phyloP scores from a whole-genome alignment of 1,284 basidiomycete species.

The Puccinia sorghi region DNA sequence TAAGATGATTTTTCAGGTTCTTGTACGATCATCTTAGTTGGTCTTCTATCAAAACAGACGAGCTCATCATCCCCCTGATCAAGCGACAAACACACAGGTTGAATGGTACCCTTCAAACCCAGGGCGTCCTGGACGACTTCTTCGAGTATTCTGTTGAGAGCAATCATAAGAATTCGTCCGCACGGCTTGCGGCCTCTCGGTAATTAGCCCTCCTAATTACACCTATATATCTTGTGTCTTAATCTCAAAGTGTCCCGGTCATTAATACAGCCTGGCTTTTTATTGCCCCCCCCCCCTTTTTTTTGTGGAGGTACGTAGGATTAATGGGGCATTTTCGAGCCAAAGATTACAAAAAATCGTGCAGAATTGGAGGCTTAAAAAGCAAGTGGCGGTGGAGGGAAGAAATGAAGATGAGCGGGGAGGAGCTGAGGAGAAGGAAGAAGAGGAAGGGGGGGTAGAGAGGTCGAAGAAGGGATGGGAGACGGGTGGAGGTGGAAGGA shows the following conservation, averaged over 20 bases:
- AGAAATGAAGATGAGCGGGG: neutral
- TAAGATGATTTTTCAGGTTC: slow-evolving; percentile 65
- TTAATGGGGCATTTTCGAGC: slow-evolving; percentile 13
- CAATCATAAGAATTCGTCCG: neutral
- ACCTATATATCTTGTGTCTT: neutral
- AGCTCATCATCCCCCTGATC: slow-evolving; percentile 87
- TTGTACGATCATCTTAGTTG: slow-evolving; percentile 82
- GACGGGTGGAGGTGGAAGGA: too few species aligned
- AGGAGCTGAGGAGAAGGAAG: neutral
- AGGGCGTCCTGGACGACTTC: slow-evolving; percentile 43
- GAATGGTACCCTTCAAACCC: slow-evolving; percentile 23
- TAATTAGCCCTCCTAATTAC: neutral
- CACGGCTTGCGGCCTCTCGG: neutral
- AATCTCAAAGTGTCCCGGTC: neutral
- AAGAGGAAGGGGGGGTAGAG: neutral
- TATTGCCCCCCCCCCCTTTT: neutral
- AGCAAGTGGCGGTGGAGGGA: neutral
- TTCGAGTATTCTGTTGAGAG: slow-evolving; percentile 38
- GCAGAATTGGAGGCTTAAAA: slow-evolving; percentile 39
- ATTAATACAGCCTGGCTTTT: neutral
- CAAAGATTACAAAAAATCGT: slow-evolving; percentile 40
- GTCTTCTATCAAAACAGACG: slow-evolving; percentile 82
- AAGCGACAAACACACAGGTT: slow-evolving; percentile 61
- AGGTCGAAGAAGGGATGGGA: too few species aligned
- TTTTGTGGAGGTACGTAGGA: neutral